These are phyloP conservation scores for Cladosporium sp. DNA, from an alignment of 2,329 filamentous ascomycete species.

Conservation along the genomic window DNA sequence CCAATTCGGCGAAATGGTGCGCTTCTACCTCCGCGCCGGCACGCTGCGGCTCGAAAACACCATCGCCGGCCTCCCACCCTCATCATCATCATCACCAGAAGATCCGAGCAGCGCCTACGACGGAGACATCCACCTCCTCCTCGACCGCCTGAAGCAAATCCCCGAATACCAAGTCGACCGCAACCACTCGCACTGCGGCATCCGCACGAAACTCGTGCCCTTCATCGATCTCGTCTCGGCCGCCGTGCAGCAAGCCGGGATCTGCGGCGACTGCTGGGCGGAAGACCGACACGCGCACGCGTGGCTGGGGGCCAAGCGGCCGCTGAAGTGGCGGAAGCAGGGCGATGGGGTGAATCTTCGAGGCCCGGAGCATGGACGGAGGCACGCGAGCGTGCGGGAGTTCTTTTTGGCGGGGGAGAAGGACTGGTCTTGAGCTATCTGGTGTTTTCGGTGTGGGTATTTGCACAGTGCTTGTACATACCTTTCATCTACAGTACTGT, in stretches of 20 bases:
- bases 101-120: slow-evolving; percentile 54
- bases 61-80: slow-evolving; percentile 36
- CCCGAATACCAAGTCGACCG: slow-evolving; percentile 74
- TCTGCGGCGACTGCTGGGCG: slow-evolving; percentile 51
- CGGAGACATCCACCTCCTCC: slow-evolving; percentile 63
- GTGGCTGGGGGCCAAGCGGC: slow-evolving; percentile 49
- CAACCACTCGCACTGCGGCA: slow-evolving; percentile 72
- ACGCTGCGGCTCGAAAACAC: slow-evolving; percentile 59
- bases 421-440: slow-evolving; percentile 31
- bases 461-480: no score
- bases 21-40: slow-evolving; percentile 65
- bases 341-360: slow-evolving; percentile 27
- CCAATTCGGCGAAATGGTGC: slow-evolving; percentile 75
- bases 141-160: slow-evolving; percentile 65
- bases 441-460: not conserved
- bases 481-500: no score
- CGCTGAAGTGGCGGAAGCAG: slow-evolving; percentile 44
- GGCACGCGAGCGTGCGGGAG: slow-evolving; percentile 33
- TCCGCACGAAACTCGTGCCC: slow-evolving; percentile 65
- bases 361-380: slow-evolving; percentile 29
- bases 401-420: slow-evolving; percentile 39
- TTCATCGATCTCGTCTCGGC: slow-evolving; percentile 65
- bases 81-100: slow-evolving; percentile 34
- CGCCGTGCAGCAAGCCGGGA: slow-evolving; percentile 45
- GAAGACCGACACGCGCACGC: slow-evolving; percentile 43